Conservation (phyloP, 2,329 filamentous ascomycete genomes). For the Stemphylium beticola region DNA sequence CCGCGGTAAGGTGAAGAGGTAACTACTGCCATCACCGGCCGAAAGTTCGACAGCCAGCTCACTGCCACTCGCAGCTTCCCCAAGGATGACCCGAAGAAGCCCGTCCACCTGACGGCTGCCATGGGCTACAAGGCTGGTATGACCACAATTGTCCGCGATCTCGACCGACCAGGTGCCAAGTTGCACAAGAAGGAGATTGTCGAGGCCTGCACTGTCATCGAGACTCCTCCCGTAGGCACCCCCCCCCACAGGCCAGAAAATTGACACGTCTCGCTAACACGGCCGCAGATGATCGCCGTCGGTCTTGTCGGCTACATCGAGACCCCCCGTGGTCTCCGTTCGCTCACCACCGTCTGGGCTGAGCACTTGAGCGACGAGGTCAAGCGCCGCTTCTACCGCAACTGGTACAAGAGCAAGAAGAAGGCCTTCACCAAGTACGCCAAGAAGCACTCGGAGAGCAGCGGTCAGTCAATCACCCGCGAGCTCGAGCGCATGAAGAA, state of each 20-base stretch:
- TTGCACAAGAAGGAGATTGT: slow-evolving; percentile 79
- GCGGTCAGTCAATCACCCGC: slow-evolving; percentile 86
- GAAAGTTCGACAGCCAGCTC: slow-evolving; percentile 30
- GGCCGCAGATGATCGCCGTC: slow-evolving; percentile 93
- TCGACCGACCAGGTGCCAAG: slow-evolving; percentile 99
- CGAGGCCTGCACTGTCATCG: slow-evolving; percentile 51
- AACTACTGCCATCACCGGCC: slow-evolving; percentile 58
- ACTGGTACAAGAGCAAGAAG: slow-evolving; percentile 99
- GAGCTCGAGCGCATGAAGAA: slow-evolving; percentile 99
- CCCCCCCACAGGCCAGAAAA: slow-evolving; percentile 61
- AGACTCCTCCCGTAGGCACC: slow-evolving; percentile 70
- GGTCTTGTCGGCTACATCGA: slow-evolving; percentile 99
- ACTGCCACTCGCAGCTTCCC: slow-evolving; percentile 74
- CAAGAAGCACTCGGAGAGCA: slow-evolving; percentile 98
- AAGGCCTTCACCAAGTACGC: slow-evolving; percentile 99
- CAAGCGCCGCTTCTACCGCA: slow-evolving; percentile 99
- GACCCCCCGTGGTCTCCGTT: slow-evolving; percentile 98
- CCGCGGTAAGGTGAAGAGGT: slow-evolving; percentile 98
- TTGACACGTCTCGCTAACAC: slow-evolving; percentile 26
- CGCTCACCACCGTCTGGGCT: slow-evolving; percentile 99
- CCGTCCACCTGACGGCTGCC: slow-evolving; percentile 95
- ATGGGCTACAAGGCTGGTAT: slow-evolving; percentile 99
- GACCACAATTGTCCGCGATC: slow-evolving; percentile 99
- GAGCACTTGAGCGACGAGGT: slow-evolving; percentile 98
- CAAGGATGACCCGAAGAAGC: slow-evolving; percentile 99